Evolutionary conservation across 2,329 filamentous ascomycete genomes (phyloP).

Genomic region (Lachnellula occidentalis): DNA sequence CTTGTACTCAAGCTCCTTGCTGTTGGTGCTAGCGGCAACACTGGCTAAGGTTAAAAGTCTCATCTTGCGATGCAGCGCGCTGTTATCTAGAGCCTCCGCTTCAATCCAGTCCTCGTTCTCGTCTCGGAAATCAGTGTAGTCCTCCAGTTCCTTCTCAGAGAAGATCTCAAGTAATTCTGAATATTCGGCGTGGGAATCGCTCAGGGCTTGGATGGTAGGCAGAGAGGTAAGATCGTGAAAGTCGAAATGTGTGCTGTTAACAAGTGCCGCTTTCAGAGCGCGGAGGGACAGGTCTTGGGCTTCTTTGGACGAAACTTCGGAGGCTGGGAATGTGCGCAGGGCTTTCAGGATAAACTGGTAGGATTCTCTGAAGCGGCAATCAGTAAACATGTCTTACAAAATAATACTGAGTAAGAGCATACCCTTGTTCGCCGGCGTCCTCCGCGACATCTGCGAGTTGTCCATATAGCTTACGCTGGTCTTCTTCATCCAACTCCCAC

Average conservation of each 20-base stretch:
- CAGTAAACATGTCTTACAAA: constrained; percentile 1
- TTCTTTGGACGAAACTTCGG: constrained; percentile 52
- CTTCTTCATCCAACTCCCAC: constrained; percentile 79
- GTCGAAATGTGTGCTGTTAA: constrained; percentile 61
- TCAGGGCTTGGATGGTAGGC: constrained; percentile 78
- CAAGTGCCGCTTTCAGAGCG: constrained; percentile 62
- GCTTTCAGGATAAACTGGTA: constrained; percentile 65
- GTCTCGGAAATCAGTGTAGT: constrained; percentile 92
- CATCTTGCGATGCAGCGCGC: constrained; percentile 86
- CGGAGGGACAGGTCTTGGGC: constrained; percentile 59
- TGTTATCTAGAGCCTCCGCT: constrained; percentile 65
- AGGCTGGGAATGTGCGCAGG: constrained; percentile 52
- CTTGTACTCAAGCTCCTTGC: constrained; percentile 82
- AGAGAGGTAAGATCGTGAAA: constrained; percentile 67
- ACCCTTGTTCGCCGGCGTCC: constrained; percentile 71
- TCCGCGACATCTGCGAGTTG: constrained; percentile 75
- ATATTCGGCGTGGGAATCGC: constrained; percentile 76
- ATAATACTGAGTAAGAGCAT: constrained; percentile 35
- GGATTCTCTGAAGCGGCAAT: constrained; percentile 40
- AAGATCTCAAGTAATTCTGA: constrained; percentile 95
- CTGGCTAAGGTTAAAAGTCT: constrained; percentile 89
- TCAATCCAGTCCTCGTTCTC: constrained; percentile 84
- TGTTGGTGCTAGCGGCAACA: constrained; percentile 75
- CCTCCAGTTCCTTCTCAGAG: constrained; percentile 86
- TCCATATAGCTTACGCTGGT: constrained; percentile 78